Evolutionary conservation across 2,329 filamentous ascomycete genomes (phyloP).

Genomic region (Pseudonectria buxi): DNA sequence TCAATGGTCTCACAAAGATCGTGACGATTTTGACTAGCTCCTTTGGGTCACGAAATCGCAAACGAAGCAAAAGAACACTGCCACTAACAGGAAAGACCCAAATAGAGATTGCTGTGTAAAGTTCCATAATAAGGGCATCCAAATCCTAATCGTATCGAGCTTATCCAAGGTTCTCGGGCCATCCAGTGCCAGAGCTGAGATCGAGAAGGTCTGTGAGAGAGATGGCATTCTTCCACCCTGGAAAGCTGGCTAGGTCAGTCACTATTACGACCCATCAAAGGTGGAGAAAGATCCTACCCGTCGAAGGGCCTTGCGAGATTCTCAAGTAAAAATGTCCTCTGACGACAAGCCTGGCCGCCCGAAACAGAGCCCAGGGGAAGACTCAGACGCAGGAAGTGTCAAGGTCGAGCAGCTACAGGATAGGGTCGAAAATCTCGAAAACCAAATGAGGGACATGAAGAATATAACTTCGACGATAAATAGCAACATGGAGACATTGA

Average conservation of each 20-base stretch:
- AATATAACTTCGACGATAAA: too few relatives aligned
- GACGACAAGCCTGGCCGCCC: too few relatives aligned
- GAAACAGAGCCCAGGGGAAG: too few relatives aligned
- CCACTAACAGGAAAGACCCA: constrained; percentile 1
- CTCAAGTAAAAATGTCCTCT: too few relatives aligned
- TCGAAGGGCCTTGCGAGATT: too few relatives aligned
- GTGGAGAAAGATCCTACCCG: too few relatives aligned
- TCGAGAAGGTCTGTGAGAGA: constrained; percentile 5
- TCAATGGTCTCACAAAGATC: not conserved
- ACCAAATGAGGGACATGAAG: too few relatives aligned
- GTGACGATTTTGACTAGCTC: constrained; percentile 5
- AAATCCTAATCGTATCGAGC: constrained; percentile 5
- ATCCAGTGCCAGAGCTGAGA: constrained; percentile 1
- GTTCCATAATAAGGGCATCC: constrained; percentile 3
- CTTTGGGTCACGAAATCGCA: constrained; percentile 6
- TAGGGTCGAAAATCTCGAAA: too few relatives aligned
- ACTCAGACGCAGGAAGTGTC: too few relatives aligned
- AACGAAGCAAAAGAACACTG: constrained; percentile 3
- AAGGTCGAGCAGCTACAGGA: too few relatives aligned
- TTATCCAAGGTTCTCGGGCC: constrained; percentile 3
- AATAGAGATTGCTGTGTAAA: constrained; percentile 5
- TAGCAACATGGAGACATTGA: too few relatives aligned
- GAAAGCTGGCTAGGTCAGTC: constrained; percentile 3
- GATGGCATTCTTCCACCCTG: constrained; percentile 2
- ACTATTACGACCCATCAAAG: too few relatives aligned